phyloP scores from a whole-genome alignment of 352 stramenopile species.

The Pythium plurisporium region DNA sequence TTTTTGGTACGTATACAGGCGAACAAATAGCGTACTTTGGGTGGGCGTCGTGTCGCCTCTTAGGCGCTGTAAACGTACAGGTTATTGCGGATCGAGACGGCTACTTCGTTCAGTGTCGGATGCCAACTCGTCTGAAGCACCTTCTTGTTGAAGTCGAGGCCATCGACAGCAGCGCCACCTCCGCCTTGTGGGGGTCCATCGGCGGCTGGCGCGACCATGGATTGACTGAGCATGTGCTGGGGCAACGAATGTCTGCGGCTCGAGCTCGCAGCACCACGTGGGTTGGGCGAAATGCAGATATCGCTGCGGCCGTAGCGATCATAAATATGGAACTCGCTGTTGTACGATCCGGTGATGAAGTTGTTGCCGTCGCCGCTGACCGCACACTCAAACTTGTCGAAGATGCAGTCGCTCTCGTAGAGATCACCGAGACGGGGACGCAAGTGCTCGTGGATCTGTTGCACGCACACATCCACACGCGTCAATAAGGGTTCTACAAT shows the following conservation, averaged over 20 bases:
- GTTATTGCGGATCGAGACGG: constrained; percentile 78
- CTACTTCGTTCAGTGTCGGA: constrained; percentile 72
- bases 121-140: constrained; percentile 87
- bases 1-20: constrained; percentile 15
- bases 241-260: constrained; percentile 67
- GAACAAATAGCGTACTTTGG: constrained; percentile 7
- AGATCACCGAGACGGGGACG: constrained; percentile 83
- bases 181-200: constrained; percentile 3
- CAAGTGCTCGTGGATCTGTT: constrained; percentile 91
- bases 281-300: constrained; percentile 63
- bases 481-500: no score
- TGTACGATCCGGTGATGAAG: constrained; percentile 94
- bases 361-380: constrained; percentile 89
- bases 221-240: constrained; percentile 56
- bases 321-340: constrained; percentile 92
- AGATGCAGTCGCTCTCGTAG: constrained; percentile 96
- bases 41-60: no score
- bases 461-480: no score
- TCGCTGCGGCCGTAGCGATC: constrained; percentile 77
- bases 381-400: constrained; percentile 96
- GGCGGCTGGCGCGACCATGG: constrained; percentile 35
- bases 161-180: constrained; percentile 22
- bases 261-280: constrained; percentile 27
- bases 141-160: constrained; percentile 81
- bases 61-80: constrained; percentile 83